Evolutionary conservation across 202 grass and related monocot genomes (phyloP).

Genomic region (Setaria viridis): DNA sequence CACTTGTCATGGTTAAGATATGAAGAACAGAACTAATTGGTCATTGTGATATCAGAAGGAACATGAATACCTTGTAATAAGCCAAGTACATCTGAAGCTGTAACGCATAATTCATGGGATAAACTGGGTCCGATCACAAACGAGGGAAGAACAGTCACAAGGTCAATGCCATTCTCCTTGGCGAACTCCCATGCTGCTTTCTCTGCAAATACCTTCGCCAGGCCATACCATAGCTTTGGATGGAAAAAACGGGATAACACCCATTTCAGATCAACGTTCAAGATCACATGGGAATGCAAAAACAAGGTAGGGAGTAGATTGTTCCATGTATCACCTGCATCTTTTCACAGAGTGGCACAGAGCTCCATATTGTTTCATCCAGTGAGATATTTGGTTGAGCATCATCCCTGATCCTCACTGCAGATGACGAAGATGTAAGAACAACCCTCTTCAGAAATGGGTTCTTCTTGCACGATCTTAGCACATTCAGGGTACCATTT

Average conservation of each 20-base stretch:
- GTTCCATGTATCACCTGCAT: slow-evolving; percentile 46
- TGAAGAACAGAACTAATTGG: slow-evolving; percentile 12
- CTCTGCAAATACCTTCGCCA: slow-evolving; percentile 89
- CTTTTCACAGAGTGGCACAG: slow-evolving; percentile 59
- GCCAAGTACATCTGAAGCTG: slow-evolving; percentile 80
- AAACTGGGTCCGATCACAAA: slow-evolving; percentile 88
- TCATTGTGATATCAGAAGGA: background rate
- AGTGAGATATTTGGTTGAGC: slow-evolving; percentile 52
- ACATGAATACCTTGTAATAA: slow-evolving; percentile 71
- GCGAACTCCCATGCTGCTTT: slow-evolving; percentile 93
- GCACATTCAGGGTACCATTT: slow-evolving; percentile 80
- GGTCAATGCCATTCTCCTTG: slow-evolving; percentile 74
- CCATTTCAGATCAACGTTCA: slow-evolving; percentile 23
- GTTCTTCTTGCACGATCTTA: slow-evolving; percentile 89
- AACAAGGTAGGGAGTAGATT: background rate
- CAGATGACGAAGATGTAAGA: slow-evolving; percentile 87
- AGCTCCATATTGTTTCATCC: slow-evolving; percentile 84
- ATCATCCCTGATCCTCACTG: slow-evolving; percentile 75
- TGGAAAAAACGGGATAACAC: background rate
- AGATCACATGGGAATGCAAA: background rate
- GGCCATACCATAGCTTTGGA: slow-evolving; percentile 81
- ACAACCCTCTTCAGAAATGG: slow-evolving; percentile 73
- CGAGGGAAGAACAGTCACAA: slow-evolving; percentile 83
- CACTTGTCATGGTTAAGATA: background rate
- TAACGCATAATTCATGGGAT: slow-evolving; percentile 69